Evolutionary conservation across 768 basidiomycete species (phyloP), one percentile per base, ranked within the genome.

Genomic region (Pleurotus djamor): DNA sequence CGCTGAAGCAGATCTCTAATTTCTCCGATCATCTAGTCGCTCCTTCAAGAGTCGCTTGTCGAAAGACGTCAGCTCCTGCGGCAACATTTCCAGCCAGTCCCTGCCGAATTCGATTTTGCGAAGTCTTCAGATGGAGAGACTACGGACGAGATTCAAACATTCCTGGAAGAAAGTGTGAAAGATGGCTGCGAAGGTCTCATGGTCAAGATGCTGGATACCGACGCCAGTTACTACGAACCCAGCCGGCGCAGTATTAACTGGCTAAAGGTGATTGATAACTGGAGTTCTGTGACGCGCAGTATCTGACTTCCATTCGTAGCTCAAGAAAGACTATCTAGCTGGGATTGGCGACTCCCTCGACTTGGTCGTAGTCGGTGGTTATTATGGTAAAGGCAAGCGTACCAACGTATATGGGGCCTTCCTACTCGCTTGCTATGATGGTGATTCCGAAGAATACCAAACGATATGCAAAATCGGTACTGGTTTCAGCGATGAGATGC

Each of bases 391-490:
- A 74, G 97, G 97, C 59, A 99, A 99, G 73, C 89, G 97, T 56
- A 97, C 96, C 33, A 91, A 92, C 70, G 92, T 97, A 33, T 99
- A 98, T 69, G 97, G 97, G 52, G 97, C 97, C 10, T 98, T 97
- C 84, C 83, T 98, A 21, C 84, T 99, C 38, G 97, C 97, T 6
- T 98, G 96, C 74, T 98, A 94, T 70, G 97, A 99, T 71, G 79
- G 87, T 59, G 97, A 98, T 65, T 82, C 90, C 16, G 96, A 98
- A 71, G 91, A 92, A 69, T 98, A 84, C 70, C 97, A 99, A 68
- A 95, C 96, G 4, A 94, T 98, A 55, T 98, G 97, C 83, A 99
- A 99, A 72, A 97, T 99, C 64, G 97, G 97, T 7, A 99, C 97
- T 0, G 97, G 97, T 1, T 98, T 99, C 76, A 92, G 90, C 59